Evolutionary conservation across 305 asterid species (phyloP), one percentile per base, ranked within the genome.

Genomic region (Solanum hybrid): DNA sequence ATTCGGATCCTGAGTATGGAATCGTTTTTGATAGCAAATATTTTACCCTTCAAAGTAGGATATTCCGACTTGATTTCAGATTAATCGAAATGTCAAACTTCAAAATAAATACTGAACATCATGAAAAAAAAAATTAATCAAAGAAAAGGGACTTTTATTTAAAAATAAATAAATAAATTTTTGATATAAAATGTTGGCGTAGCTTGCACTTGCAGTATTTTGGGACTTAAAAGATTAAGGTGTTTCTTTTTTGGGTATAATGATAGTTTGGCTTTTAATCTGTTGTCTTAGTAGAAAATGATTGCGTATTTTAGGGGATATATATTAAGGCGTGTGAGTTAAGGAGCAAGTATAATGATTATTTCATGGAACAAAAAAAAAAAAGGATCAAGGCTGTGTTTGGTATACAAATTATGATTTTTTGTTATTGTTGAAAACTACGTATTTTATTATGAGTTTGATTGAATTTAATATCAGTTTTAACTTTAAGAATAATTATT

Each of bases 181-280:
- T 56, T 56, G 24, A 46, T 85, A 20, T 13, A 31, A 66, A 42
- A 56, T n/a, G 92, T 90, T 94, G 91, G 90, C 94, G 95, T 95
- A 92, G 94, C 97, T 94, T 95, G 94, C 91, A 93, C 81, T 93
- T 94, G 90, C 86, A 91, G 94, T 89, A 88, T 89, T 82, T 60
- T 56, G 4, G 51, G 88, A 34, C 32, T 32, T 56, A 22, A 85
- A 85, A 32, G 77, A 85, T 22, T 31, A 56, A 34, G 31, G 12
- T 6, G 11, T 82, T 24, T 82, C 5, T 6, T 17, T 20, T 2
- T 16, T 10, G 88, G 24, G 71, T 77, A 32, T 46, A 56, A 82
- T 36, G 24, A 5, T 56, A 34, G 88, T 88, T 56, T 69, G 51
- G 77, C 42, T 88, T 77, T 81, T 79, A 17, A 29, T 79, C 4